A percentile compares a stretch with the other conserved stretches of the same genome.
Conservation (phyloP, 257 asterid species). For the Verbascum thapsus region DNA sequence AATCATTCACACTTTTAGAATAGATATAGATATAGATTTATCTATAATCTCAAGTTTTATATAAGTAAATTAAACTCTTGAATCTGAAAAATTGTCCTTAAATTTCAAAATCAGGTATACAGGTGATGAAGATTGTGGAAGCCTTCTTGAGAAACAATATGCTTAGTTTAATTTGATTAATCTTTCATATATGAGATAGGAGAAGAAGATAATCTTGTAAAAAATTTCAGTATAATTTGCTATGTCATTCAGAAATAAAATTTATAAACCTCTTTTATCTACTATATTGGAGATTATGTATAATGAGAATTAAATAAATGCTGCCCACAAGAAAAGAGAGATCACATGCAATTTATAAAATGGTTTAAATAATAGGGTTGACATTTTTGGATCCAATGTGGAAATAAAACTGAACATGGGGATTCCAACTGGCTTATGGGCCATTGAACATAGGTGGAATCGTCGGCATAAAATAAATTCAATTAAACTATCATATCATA, state of each 20-base stretch:
- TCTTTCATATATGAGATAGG: not conserved
- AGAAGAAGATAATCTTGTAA: too few species aligned
- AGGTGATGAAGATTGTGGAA: conserved; percentile 91
- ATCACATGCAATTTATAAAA: conserved; percentile 8
- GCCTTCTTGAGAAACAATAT: conserved; percentile 83
- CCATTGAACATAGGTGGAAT: not conserved
- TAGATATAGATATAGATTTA: too few species aligned
- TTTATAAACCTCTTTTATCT: too few species aligned
- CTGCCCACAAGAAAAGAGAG: not conserved
- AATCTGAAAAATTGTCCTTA: too few species aligned
- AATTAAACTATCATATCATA: not conserved
- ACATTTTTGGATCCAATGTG: conserved; percentile 12
- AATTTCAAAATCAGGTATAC: conserved; percentile 56
- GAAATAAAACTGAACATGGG: not conserved
- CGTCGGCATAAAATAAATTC: too few species aligned
- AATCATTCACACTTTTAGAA: too few species aligned
- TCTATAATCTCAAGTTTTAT: too few species aligned
- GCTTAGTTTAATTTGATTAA: conserved; percentile 5
- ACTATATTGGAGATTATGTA: too few species aligned
- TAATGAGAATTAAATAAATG: not conserved
- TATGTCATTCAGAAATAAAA: too few species aligned
- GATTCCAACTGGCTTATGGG: conserved; percentile 21
- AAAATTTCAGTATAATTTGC: too few species aligned
- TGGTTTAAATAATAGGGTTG: conserved; percentile 25
- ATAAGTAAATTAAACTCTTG: too few species aligned